Conservation (phyloP, 495 filamentous ascomycete species). For the Penicillium coffeae region DNA sequence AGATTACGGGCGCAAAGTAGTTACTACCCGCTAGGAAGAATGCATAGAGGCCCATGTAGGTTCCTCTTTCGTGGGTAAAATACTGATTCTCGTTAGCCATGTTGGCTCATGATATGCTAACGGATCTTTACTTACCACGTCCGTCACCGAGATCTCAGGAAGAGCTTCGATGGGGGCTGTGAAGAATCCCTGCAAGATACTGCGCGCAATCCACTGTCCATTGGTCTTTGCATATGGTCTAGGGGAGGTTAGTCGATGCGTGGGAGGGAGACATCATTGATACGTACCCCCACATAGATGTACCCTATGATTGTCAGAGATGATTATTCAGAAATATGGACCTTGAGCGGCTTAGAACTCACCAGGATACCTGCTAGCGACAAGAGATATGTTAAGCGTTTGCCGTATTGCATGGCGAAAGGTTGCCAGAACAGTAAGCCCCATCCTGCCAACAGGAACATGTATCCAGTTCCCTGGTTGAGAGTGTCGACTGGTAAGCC, state of each 20-base stretch:
- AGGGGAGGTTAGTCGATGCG: neutral
- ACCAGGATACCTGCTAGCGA: constrained; percentile 53
- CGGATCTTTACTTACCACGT: constrained; percentile 40
- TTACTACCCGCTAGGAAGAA: constrained; percentile 61
- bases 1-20: constrained; percentile 62
- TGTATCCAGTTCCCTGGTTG: constrained; percentile 60
- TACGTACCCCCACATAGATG: constrained; percentile 41
- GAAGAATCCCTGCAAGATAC: constrained; percentile 60
- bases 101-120: neutral
- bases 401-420: constrained; percentile 62
- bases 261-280: neutral
- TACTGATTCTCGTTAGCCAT: constrained; percentile 33
- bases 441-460: constrained; percentile 62
- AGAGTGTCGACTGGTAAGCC: constrained; percentile 50
- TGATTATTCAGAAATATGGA: neutral
- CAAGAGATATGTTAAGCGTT: constrained; percentile 58
- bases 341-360: constrained; percentile 7
- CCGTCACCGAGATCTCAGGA: constrained; percentile 58
- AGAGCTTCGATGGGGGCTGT: constrained; percentile 62
- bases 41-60: constrained; percentile 62
- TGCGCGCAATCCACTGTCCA: constrained; percentile 62
- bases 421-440: constrained; percentile 68
- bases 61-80: constrained; percentile 63
- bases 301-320: constrained; percentile 20
- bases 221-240: constrained; percentile 44